Base-by-base conservation (phyloP, 163 green algal genomes). In the Coccomyxa subellipsoidea region DNA sequence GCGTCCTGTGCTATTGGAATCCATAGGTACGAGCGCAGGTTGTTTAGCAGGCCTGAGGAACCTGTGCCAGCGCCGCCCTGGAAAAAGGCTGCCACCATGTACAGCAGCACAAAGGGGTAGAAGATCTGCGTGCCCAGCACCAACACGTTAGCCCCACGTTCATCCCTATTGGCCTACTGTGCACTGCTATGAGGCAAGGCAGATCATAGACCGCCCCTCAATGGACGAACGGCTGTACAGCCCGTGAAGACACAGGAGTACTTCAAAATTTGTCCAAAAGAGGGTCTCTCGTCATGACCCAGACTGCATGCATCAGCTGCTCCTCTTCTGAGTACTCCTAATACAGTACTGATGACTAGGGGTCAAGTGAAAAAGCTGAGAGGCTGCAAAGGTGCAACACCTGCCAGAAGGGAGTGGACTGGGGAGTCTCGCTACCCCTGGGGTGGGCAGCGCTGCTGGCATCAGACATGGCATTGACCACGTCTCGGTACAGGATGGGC, bases 1-100 rank as follows among this genome's bases (percentile, higher is more conserved):
- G 87, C 85, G 38, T 86, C 86, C 80, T 97, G 93, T 3, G 82
- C 90, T 84, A 96, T 94, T 54, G 92, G 93, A 37, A 96, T 94
- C 91, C 91, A 97, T 69, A 96, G 83, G 73, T 92, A 92, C 70
- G 89, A 87, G 7, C 93, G 87, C 38, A 94, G 81, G 88, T 94
- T 95, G 72, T 88, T 90, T 59, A 97, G 82, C 35, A 96, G 84
- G 6, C 93, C 93, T 73, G 94, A 90, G 73, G 88, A 87, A 39
- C 90, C 92, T 78, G 90, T 93, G 72, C 91, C 91, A 0, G 81
- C 27, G n/a, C 88, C 88, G 4, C 90, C 93, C 85, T 91, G 84
- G 37, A 88, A 92, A 83, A 96, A 95, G 75, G 92, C 87, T 4
- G 87, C 87, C 5, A 86, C 71, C 76, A 95, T 84, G 83, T 93